Percentiles rank a stretch among this genome's conserved stretches.
Evolutionary conservation across 306 rosid species (phyloP).

Genomic region (Acacia melanoxylon): DNA sequence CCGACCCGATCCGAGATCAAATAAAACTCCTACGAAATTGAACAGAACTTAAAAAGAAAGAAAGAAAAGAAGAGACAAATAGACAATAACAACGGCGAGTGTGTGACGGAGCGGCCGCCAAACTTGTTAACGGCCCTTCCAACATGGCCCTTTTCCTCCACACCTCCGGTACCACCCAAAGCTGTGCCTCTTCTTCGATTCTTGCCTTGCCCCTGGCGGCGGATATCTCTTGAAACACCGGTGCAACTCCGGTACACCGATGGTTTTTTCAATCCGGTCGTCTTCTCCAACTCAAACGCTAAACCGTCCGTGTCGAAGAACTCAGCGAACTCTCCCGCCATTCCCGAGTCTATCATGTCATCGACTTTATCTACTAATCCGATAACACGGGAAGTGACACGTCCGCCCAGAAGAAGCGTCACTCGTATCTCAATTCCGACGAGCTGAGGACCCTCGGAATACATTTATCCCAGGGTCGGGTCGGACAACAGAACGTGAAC

Average conservation of each 20-base stretch:
- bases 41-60: too few relatives aligned
- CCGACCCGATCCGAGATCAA: too few relatives aligned
- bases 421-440: constrained; percentile 57
- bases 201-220: constrained; percentile 9
- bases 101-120: too few relatives aligned
- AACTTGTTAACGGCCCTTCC: too few relatives aligned
- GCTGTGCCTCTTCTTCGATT: too few relatives aligned
- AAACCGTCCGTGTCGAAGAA: constrained; percentile 43
- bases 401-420: constrained; percentile 54
- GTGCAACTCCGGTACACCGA: constrained; percentile 85
- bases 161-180: too few relatives aligned
- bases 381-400: constrained; percentile 37
- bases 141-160: too few relatives aligned
- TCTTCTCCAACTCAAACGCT: neutral
- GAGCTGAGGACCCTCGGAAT: constrained; percentile 26
- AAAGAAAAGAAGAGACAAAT: too few relatives aligned
- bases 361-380: constrained; percentile 60
- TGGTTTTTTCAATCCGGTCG: constrained; percentile 68
- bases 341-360: constrained; percentile 82
- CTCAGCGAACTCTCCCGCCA: constrained; percentile 78
- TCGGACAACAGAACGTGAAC: constrained; percentile 60
- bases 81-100: too few relatives aligned
- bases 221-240: constrained; percentile 49
- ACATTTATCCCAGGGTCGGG: constrained; percentile 26
- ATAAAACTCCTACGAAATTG: too few relatives aligned